Conservation (phyloP, 2,329 filamentous ascomycete species). For the Fusarium sp. region DNA sequence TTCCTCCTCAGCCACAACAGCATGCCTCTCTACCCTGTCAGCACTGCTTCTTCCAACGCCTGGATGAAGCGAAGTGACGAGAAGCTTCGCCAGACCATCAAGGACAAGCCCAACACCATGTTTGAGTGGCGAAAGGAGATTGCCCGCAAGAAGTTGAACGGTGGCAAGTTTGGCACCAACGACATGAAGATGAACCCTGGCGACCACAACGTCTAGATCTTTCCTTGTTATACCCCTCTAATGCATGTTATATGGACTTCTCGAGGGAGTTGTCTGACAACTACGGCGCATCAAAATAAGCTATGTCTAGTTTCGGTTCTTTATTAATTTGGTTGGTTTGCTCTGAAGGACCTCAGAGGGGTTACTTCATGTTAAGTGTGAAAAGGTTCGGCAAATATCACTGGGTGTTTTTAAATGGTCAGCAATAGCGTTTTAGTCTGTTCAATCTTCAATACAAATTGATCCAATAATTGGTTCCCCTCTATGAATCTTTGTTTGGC, state of each 20-base stretch:
- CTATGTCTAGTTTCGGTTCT: slow-evolving; percentile 18
- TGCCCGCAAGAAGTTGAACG: slow-evolving; percentile 28
- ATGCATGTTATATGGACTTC: slow-evolving; percentile 35
- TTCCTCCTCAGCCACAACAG: slow-evolving; percentile 53
- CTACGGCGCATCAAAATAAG: slow-evolving; percentile 41
- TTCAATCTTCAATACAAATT: slow-evolving; percentile 29
- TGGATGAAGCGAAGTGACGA: slow-evolving; percentile 56
- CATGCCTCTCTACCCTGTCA: slow-evolving; percentile 66
- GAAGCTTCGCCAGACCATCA: slow-evolving; percentile 52
- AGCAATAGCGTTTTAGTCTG: slow-evolving; percentile 24
- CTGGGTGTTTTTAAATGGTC: slow-evolving; percentile 5
- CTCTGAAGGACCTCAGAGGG: background rate
- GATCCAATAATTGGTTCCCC: background rate
- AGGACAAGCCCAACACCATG: slow-evolving; percentile 51
- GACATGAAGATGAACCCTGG: slow-evolving; percentile 22
- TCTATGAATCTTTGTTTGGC: background rate
- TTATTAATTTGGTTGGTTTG: slow-evolving; percentile 32
- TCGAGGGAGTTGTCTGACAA: slow-evolving; percentile 20
- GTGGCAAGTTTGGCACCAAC: slow-evolving; percentile 8
- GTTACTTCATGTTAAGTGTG: slow-evolving; percentile 1
- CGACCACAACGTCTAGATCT: slow-evolving; percentile 39
- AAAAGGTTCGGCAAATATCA: slow-evolving; percentile 24
- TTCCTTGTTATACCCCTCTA: slow-evolving; percentile 11
- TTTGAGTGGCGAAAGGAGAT: slow-evolving; percentile 48
- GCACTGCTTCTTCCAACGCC: slow-evolving; percentile 48